Conservation (phyloP, 257 asterid species). For the Henckelia pumila region DNA sequence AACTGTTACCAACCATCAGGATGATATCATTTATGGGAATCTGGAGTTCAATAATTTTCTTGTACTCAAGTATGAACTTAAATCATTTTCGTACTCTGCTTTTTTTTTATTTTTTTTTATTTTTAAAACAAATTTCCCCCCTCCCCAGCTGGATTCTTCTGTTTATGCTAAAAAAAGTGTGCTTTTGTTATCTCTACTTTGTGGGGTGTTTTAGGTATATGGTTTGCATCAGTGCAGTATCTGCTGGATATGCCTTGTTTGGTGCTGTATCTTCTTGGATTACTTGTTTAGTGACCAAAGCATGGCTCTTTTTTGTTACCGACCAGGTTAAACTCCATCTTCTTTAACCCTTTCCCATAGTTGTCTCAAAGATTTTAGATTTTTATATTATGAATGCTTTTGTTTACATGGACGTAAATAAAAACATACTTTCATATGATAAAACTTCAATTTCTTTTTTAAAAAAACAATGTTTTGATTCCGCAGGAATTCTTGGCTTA, state of each 20-base stretch:
- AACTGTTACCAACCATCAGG: constrained; percentile 44
- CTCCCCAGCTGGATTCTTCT: background rate
- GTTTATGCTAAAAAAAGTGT: background rate
- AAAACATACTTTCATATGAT: too few species aligned
- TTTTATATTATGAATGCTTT: too few species aligned
- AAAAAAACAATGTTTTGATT: too few species aligned
- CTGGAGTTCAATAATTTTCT: constrained; percentile 51
- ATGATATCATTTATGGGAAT: constrained; percentile 53
- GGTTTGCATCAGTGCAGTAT: constrained; percentile 61
- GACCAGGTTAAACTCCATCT: constrained; percentile 58
- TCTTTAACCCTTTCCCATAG: too few species aligned
- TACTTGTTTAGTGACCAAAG: constrained; percentile 48
- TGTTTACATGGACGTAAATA: too few species aligned
- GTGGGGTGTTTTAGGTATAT: constrained; percentile 47
- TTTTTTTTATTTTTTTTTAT: background rate
- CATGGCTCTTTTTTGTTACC: constrained; percentile 75
- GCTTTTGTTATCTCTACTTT: background rate
- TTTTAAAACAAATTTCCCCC: too few species aligned
- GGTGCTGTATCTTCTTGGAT: constrained; percentile 65
- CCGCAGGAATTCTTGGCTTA: too few species aligned
- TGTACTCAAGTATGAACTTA: constrained; percentile 58
- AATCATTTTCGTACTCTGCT: background rate
- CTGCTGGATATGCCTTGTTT: constrained; percentile 68
- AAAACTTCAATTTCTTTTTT: too few species aligned
- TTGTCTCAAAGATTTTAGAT: too few species aligned